Evolutionary conservation across 176 grass and related monocot species (phyloP).

Genomic region (Triticum monococcum): DNA sequence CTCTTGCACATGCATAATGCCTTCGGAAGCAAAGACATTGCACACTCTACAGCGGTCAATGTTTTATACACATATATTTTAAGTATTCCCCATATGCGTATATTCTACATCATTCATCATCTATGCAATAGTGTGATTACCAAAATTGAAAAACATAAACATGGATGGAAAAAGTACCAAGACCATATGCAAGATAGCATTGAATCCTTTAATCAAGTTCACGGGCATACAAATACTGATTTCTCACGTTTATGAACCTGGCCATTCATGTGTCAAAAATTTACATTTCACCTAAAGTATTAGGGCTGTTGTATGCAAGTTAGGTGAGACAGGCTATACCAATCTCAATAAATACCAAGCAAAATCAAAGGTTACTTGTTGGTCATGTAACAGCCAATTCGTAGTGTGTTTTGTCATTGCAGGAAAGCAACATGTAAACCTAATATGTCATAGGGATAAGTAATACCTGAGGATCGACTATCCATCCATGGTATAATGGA

Average conservation of each 20-base stretch:
- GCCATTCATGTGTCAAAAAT: not conserved
- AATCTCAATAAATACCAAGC: not conserved
- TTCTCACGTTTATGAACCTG: not conserved
- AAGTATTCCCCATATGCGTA: not conserved
- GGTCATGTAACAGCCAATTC: not conserved
- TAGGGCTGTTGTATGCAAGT: not conserved
- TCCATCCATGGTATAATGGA: slow-evolving; percentile 93
- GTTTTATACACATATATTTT: not conserved
- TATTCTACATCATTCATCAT: not conserved
- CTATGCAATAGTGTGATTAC: not conserved
- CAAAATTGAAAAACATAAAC: not conserved
- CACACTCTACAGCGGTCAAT: not conserved
- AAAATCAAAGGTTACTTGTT: not conserved
- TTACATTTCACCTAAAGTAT: not conserved
- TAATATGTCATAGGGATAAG: not conserved
- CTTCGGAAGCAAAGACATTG: not conserved
- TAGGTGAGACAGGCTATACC: not conserved
- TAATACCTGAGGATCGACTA: slow-evolving; percentile 89
- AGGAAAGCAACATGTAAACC: not conserved
- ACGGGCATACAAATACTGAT: not conserved
- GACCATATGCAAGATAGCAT: not conserved
- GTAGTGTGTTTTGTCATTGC: not conserved
- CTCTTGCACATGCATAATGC: not conserved
- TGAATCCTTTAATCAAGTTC: not conserved
- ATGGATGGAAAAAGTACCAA: not conserved